Conservation (phyloP, 2,329 filamentous ascomycete species). For the Exophiala alcalophila region DNA sequence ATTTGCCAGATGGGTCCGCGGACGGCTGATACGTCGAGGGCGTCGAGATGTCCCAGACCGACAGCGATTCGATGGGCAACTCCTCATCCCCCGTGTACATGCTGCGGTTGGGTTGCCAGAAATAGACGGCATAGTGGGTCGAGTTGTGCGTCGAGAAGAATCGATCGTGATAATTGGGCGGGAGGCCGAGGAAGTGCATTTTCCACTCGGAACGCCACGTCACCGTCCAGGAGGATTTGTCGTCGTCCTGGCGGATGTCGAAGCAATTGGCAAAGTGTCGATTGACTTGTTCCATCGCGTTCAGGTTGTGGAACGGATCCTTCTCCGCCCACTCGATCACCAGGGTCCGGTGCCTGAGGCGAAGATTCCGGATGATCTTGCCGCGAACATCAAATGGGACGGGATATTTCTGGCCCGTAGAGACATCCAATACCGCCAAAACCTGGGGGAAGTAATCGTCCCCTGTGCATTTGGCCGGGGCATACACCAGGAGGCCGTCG, state of each 20-base stretch:
- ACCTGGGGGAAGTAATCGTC: conserved; percentile 32
- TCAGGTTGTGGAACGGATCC: conserved; percentile 51
- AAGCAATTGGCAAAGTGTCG: conserved; percentile 61
- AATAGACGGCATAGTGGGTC: conserved; percentile 60
- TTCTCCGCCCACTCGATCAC: conserved; percentile 62
- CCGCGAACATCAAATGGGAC: conserved; percentile 53
- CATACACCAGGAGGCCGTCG: conserved; percentile 57
- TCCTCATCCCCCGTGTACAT: conserved; percentile 54
- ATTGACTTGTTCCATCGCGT: conserved; percentile 52
- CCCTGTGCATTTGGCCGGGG: conserved; percentile 34
- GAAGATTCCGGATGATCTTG: conserved; percentile 55
- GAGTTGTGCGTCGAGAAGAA: conserved; percentile 61
- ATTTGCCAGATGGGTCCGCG: conserved; percentile 45
- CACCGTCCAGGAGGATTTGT: conserved; percentile 33
- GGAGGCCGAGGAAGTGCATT: conserved; percentile 57
- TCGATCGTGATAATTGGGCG: conserved; percentile 55
- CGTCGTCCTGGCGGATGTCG: conserved; percentile 41
- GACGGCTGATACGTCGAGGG: conserved; percentile 52
- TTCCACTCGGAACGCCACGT: conserved; percentile 59
- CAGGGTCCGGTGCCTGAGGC: conserved; percentile 55
- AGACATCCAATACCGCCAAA: conserved; percentile 52
- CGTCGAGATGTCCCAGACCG: conserved; percentile 58
- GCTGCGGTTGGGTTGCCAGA: conserved; percentile 59
- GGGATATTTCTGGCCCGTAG: conserved; percentile 39
- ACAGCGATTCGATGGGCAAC: conserved; percentile 56